These are phyloP conservation scores for Russula lepida DNA, from an alignment of 768 basidiomycete genomes.

Conservation along the genomic window DNA sequence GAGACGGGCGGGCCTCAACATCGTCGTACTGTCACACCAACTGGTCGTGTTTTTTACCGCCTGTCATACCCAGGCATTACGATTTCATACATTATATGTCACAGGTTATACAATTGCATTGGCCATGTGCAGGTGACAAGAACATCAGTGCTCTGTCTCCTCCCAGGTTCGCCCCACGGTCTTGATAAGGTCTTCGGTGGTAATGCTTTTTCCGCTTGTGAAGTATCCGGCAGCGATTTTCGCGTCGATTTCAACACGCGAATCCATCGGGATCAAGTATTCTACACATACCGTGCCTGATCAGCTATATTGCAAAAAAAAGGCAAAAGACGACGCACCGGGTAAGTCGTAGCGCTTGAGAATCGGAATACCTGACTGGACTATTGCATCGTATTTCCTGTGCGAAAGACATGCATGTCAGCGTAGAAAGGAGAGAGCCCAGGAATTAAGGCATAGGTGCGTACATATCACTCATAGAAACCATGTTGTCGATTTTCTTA, in stretches of 20 bases:
- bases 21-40: background rate
- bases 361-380: conserved; percentile 81
- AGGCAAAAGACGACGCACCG: conserved; percentile 34
- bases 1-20: background rate
- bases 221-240: conserved; percentile 96
- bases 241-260: conserved; percentile 90
- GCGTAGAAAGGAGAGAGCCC: background rate
- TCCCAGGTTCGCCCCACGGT: conserved; percentile 89
- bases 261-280: conserved; percentile 83
- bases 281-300: conserved; percentile 32
- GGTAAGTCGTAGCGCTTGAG: conserved; percentile 80
- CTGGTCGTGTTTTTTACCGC: too few species aligned
- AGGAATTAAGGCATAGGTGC: conserved; percentile 17
- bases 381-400: conserved; percentile 93
- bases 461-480: conserved; percentile 83
- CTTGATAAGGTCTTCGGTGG: conserved; percentile 71
- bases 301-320: background rate
- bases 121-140: background rate
- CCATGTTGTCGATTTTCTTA: conserved; percentile 81
- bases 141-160: conserved; percentile 68
- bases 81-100: background rate
- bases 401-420: background rate
- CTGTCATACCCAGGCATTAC: background rate
- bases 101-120: background rate
- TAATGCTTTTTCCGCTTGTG: conserved; percentile 67